A percentile compares a stretch with the other conserved stretches of the same genome.
Evolutionary conservation across 257 asterid genomes (phyloP).

Genomic region (Apocynum venetum): DNA sequence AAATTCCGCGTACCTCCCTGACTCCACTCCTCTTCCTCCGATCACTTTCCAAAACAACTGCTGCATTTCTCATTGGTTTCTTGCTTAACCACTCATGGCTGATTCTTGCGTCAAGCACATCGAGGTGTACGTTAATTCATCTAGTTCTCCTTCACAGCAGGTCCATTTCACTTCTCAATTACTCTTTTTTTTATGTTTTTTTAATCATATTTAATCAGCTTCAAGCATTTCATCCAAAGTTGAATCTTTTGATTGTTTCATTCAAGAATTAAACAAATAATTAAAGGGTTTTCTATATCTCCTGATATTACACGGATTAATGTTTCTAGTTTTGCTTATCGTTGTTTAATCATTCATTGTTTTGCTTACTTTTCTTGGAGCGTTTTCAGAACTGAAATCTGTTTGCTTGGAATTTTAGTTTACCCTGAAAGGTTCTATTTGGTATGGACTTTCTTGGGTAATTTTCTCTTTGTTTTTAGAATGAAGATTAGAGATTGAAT

Average conservation of each 20-base stretch:
- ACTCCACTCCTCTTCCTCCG: neutral
- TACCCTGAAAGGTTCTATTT: neutral
- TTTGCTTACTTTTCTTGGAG: neutral
- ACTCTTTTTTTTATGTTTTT: neutral
- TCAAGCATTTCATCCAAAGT: neutral
- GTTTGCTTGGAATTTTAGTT: neutral
- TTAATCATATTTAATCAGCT: neutral
- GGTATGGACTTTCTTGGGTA: no score
- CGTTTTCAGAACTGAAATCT: neutral
- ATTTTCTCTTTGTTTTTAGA: no score
- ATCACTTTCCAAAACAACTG: neutral
- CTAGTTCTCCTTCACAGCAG: conserved; percentile 65
- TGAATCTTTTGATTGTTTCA: neutral
- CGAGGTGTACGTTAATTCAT: conserved; percentile 65
- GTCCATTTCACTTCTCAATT: conserved; percentile 26
- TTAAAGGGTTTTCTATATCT: neutral
- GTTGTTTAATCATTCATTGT: neutral
- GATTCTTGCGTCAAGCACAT: conserved; percentile 49
- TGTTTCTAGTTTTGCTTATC: neutral
- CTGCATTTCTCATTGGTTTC: neutral
- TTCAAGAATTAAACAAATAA: neutral
- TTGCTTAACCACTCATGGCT: conserved; percentile 34
- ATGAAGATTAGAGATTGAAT: no score
- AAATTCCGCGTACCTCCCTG: neutral
- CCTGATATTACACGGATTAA: neutral